Conservation (phyloP, 805 yeast species). For the Candida berthetii region DNA sequence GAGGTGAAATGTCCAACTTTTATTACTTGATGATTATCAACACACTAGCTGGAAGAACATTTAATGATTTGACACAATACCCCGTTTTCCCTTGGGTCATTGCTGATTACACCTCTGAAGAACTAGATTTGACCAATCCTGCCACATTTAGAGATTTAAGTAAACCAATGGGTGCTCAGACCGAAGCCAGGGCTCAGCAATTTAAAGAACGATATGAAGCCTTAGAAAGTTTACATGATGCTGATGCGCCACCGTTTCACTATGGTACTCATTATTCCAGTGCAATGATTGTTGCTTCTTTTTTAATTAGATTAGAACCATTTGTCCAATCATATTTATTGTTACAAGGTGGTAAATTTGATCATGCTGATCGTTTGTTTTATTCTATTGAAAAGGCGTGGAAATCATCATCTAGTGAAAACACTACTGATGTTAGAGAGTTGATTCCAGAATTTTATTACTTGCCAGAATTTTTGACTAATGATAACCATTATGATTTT, state of each 20-base stretch:
- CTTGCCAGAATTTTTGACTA: conserved; percentile 70
- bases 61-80: conserved; percentile 84
- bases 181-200: conserved; percentile 47
- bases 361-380: conserved; percentile 81
- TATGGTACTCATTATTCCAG: conserved; percentile 93
- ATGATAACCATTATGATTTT: conserved; percentile 60
- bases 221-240: conserved; percentile 52
- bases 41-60: conserved; percentile 83
- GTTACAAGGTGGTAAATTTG: conserved; percentile 84
- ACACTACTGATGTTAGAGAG: conserved; percentile 85
- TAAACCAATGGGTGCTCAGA: conserved; percentile 92
- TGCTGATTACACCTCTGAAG: conserved; percentile 71
- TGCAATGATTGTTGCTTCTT: conserved; percentile 88
- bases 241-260: conserved; percentile 69
- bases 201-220: conserved; percentile 74
- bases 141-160: conserved; percentile 65
- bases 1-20: conserved; percentile 77
- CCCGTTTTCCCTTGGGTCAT: conserved; percentile 92
- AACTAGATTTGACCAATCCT: conserved; percentile 59
- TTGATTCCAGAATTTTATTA: conserved; percentile 82
- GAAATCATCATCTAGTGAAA: conserved; percentile 72
- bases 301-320: conserved; percentile 70
- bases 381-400: conserved; percentile 73
- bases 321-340: conserved; percentile 73
- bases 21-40: conserved; percentile 75